Conservation (phyloP, 257 asterid genomes). For the Gynochthodes officinalis region DNA sequence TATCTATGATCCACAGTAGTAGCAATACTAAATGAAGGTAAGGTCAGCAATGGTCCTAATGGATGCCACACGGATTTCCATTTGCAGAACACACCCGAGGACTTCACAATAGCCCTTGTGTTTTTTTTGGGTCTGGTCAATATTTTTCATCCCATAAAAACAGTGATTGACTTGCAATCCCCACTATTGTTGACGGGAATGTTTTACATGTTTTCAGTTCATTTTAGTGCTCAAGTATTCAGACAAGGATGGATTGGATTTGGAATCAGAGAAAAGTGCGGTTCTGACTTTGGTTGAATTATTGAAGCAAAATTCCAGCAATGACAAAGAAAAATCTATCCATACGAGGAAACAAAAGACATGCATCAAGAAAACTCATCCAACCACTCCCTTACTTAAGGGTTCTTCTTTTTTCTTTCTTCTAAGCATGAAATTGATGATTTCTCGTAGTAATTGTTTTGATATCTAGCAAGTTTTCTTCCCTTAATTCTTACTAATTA, state of each 20-base stretch:
- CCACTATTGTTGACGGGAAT: not conserved
- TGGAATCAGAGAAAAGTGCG: not conserved
- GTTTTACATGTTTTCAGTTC: not conserved
- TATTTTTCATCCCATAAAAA: not conserved
- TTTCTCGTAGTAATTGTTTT: too few relatives aligned
- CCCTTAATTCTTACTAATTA: too few relatives aligned
- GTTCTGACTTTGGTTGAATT: slow-evolving; percentile 12
- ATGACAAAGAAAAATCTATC: not conserved
- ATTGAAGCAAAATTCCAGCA: not conserved
- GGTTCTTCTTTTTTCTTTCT: too few relatives aligned
- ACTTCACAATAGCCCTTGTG: not conserved
- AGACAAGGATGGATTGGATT: not conserved
- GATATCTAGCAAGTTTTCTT: too few relatives aligned
- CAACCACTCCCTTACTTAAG: too few relatives aligned
- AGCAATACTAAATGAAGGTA: not conserved
- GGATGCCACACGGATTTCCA: slow-evolving; percentile 24
- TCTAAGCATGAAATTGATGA: too few relatives aligned
- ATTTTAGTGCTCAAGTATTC: not conserved
- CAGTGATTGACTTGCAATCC: not conserved
- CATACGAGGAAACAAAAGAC: not conserved
- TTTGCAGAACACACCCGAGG: slow-evolving; percentile 2
- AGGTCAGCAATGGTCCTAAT: not conserved
- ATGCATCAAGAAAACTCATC: too few relatives aligned
- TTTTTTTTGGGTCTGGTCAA: too few relatives aligned
- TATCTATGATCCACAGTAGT: not conserved